Conservation (phyloP, 1,284 basidiomycete genomes). For the Trametes versicolor region DNA sequence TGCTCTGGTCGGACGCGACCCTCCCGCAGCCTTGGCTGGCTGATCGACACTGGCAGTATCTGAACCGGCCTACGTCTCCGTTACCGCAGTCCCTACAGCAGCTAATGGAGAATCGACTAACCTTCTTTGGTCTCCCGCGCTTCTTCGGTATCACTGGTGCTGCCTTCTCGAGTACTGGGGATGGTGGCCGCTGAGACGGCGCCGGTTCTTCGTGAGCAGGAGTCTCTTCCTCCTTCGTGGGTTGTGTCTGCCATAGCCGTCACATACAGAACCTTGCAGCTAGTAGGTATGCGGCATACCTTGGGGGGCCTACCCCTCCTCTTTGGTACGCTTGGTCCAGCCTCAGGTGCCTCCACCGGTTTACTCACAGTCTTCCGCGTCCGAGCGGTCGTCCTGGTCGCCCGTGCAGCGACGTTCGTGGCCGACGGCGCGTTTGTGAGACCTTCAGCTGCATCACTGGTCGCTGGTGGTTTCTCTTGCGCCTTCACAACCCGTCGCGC, state of each 20-base stretch:
- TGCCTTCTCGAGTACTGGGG: conserved; percentile 20
- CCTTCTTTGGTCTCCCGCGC: conserved; percentile 18
- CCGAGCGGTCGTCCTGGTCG: conserved; percentile 19
- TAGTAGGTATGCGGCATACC: conserved; percentile 11
- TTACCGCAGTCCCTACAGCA: neutral
- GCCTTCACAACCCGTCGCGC: conserved; percentile 16
- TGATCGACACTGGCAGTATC: neutral
- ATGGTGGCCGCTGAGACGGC: conserved; percentile 12
- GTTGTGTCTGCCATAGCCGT: conserved; percentile 4
- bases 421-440: neutral
- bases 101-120: neutral
- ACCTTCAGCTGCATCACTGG: neutral
- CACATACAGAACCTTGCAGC: no score
- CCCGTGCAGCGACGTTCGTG: neutral
- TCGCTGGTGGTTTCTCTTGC: conserved; percentile 2
- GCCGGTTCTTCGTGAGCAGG: neutral
- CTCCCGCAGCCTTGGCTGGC: neutral
- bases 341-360: conserved; percentile 2
- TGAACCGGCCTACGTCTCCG: neutral
- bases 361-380: conserved; percentile 12
- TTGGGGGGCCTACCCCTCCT: conserved; percentile 19
- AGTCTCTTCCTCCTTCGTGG: conserved; percentile 2
- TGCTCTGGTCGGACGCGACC: conserved; percentile 9
- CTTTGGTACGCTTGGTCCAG: conserved; percentile 16
- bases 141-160: conserved; percentile 19